These are phyloP conservation scores for Xylariaceae sp. DNA, from an alignment of 2,329 filamentous ascomycete species.

Conservation along the genomic window DNA sequence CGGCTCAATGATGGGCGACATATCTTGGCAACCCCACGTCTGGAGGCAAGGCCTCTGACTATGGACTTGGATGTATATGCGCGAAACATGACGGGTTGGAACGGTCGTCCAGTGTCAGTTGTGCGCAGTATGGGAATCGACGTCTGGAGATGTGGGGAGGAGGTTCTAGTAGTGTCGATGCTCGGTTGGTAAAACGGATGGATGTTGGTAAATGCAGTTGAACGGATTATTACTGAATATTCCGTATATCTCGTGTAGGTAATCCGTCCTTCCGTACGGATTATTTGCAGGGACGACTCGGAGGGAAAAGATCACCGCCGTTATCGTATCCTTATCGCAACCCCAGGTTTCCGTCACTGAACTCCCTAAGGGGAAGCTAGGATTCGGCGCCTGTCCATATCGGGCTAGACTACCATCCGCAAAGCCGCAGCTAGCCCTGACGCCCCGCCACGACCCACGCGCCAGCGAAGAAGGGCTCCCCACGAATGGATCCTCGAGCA, in stretches of 20 bases:
- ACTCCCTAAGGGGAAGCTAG: neutral
- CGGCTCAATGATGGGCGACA: slow-evolving; percentile 19
- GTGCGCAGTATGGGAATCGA: slow-evolving; percentile 6
- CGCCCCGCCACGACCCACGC: too few species aligned
- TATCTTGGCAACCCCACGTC: slow-evolving; percentile 15
- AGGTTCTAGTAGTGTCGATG: neutral
- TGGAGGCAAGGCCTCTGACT: slow-evolving; percentile 24
- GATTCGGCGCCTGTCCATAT: too few species aligned
- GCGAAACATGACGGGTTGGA: slow-evolving; percentile 27
- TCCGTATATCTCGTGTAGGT: too few species aligned
- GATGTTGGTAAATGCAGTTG: neutral
- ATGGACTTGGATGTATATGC: slow-evolving; percentile 23
- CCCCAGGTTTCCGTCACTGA: neutral
- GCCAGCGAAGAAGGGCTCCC: too few species aligned
- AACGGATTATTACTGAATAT: too few species aligned
- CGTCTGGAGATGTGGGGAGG: slow-evolving; percentile 7
- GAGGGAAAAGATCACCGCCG: neutral
- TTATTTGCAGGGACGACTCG: neutral
- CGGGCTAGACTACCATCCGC: too few species aligned
- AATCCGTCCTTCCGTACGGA: too few species aligned
- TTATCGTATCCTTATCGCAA: neutral
- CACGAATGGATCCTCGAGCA: too few species aligned
- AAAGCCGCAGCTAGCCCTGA: too few species aligned
- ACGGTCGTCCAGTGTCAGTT: slow-evolving; percentile 11
- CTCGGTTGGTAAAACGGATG: neutral